phyloP scores from a whole-genome alignment of 805 yeast genomes.

The Isabelozyma rhagii region DNA sequence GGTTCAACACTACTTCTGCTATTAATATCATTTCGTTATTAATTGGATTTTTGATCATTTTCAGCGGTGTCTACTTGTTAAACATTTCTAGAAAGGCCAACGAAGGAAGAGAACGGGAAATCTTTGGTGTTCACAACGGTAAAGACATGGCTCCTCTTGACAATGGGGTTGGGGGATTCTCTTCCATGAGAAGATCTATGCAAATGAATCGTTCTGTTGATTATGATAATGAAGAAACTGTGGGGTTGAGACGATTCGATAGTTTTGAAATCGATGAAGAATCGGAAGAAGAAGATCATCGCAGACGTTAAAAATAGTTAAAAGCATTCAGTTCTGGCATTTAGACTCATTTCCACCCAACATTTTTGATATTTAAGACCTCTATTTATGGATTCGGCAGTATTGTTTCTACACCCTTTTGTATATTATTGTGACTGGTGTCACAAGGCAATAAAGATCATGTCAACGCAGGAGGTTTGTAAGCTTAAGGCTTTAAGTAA shows the following conservation, averaged over 20 bases:
- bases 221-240: conserved; percentile 42
- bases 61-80: conserved; percentile 80
- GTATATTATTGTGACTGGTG: not conserved
- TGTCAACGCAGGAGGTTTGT: too few relatives aligned
- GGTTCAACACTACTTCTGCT: conserved; percentile 79
- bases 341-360: not conserved
- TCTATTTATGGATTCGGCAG: not conserved
- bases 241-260: conserved; percentile 58
- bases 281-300: conserved; percentile 21
- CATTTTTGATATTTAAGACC: not conserved
- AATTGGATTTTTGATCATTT: conserved; percentile 82
- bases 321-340: not conserved
- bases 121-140: conserved; percentile 56
- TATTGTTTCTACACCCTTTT: not conserved
- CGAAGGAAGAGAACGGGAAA: conserved; percentile 50
- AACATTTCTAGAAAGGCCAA: conserved; percentile 71
- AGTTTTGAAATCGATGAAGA: conserved; percentile 51
- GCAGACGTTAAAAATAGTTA: not conserved
- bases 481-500: too few relatives aligned
- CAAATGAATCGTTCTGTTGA: conserved; percentile 50
- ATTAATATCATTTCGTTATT: conserved; percentile 78
- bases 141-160: conserved; percentile 67
- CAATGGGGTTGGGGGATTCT: conserved; percentile 71
- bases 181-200: conserved; percentile 72
- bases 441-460: not conserved